phyloP scores from a whole-genome alignment of 805 yeast genomes.

The Barnettozyma wickerhamii region DNA sequence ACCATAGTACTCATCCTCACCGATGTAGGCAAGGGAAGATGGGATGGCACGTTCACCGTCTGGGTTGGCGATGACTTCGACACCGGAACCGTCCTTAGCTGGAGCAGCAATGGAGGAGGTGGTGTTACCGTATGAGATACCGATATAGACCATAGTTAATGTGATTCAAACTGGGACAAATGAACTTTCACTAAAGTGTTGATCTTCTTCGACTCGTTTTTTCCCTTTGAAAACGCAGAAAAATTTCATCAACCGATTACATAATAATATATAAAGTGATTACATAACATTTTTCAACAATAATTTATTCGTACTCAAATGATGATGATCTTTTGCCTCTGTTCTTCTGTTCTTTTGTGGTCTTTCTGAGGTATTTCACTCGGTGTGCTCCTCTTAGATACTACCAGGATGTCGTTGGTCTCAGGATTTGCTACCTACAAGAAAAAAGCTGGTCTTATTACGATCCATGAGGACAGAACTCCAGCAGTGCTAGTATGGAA shows the following conservation, averaged over 20 bases:
- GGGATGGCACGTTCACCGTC: constrained; percentile 98
- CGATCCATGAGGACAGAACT: constrained; percentile 48
- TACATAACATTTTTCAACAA: no score
- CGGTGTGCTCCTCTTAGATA: no score
- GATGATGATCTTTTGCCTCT: no score
- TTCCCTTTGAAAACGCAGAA: no score
- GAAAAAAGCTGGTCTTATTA: constrained; percentile 53
- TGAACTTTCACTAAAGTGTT: no score
- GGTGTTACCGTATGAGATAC: constrained; percentile 95
- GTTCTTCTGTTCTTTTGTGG: no score
- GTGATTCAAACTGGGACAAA: no score
- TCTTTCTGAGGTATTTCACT: no score
- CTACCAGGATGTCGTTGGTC: constrained; percentile 30
- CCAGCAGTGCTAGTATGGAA: constrained; percentile 58
- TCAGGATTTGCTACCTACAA: constrained; percentile 52
- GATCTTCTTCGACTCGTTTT: no score
- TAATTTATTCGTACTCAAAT: no score
- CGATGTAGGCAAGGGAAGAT: constrained; percentile 86
- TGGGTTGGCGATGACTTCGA: constrained; percentile 97
- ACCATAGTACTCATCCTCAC: constrained; percentile 95
- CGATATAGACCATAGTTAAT: constrained; percentile 54
- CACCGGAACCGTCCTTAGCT: constrained; percentile 71
- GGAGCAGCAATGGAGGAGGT: constrained; percentile 92
- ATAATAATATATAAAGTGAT: no score
- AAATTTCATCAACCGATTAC: no score